These are phyloP conservation scores for Escovopsis sp. DNA, from an alignment of 2,329 filamentous ascomycete genomes.

Conservation along the genomic window DNA sequence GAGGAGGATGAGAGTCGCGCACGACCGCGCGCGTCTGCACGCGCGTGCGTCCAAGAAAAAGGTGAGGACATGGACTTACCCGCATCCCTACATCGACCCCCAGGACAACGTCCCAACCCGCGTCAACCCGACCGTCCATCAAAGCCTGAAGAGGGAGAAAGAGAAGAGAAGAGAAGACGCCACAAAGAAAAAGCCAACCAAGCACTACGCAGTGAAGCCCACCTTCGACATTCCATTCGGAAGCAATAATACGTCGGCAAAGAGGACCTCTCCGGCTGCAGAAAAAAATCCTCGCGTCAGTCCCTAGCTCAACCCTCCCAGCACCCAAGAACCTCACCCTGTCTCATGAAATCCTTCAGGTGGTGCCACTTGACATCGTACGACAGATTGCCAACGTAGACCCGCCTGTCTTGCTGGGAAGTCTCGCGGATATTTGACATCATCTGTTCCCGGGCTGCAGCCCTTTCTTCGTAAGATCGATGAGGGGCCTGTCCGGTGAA, in stretches of 20 bases:
- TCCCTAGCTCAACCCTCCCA: conserved; percentile 14
- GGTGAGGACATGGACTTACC: conserved; percentile 47
- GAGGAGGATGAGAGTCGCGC: not conserved
- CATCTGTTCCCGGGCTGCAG: conserved; percentile 80
- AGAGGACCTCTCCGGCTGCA: conserved; percentile 94
- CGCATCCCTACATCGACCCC: conserved; percentile 96
- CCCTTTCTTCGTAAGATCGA: conserved; percentile 72
- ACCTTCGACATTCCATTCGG: conserved; percentile 99
- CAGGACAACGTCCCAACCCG: conserved; percentile 80
- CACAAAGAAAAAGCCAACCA: conserved; percentile 69
- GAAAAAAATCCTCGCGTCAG: conserved; percentile 27
- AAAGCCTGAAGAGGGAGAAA: conserved; percentile 48
- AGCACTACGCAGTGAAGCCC: conserved; percentile 80
- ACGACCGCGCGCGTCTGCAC: not conserved
- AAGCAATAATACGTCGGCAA: conserved; percentile 97
- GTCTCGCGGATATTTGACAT: conserved; percentile 88
- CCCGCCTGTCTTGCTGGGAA: conserved; percentile 95
- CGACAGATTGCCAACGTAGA: conserved; percentile 97
- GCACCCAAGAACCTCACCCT: conserved; percentile 51
- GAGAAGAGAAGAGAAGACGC: conserved; percentile 48
- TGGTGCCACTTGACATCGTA: conserved; percentile 99
- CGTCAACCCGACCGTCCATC: conserved; percentile 96
- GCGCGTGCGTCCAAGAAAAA: too few species aligned
- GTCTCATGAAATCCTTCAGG: conserved; percentile 99
- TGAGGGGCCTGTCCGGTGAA: conserved; percentile 47